Base-by-base conservation (phyloP, 495 filamentous ascomycete genomes). In the Aspergillus nanangensis region DNA sequence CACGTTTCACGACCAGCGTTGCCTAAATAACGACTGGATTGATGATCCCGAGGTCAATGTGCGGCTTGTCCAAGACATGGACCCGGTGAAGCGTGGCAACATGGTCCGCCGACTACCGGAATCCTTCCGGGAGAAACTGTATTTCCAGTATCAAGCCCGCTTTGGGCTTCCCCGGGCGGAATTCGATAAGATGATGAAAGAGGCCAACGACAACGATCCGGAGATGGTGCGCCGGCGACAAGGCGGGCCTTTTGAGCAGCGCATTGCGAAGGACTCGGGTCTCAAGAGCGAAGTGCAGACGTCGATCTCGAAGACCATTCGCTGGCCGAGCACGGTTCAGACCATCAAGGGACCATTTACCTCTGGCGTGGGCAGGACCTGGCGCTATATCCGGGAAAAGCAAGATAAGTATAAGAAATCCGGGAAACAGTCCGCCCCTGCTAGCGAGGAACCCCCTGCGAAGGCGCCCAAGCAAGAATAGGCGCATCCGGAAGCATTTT, bases 51-150 rank as follows among this genome's bases (percentile, higher is more conserved):
- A 78, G 5, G 65, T 70, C 33, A 79, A 85, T 48, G 62, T 80
- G 20, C 73, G 67, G 17, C 69, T 98, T 33, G 72, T 62, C 20
- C 93, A 98, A 60, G 91, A 97, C 59, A 91, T 95, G 87, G 87
- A 95, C 53, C 89, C 89, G 0, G 63, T 87, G 35, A 88, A 83
- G 57, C 81, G 93, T 34, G 90, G 87, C 17, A 97, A 98, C 60
- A 97, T 97, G 87, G 91, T 98, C 8, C 82, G 94, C 9, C 84
- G 93, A 19, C 71, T 98, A 10, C 94, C 93, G 0, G 90, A 87
- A 45, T 71, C 82, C 1, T 97, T 98, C 77, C 78, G 93, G 11
- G 76, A 87, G 38, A 90, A 88, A 52, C 64, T 98, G 2, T 98
- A 97, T 67, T 94, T 93, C 65, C 82, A 88, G 54, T 97, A 95